These are phyloP conservation scores for Ambrosia artemisiifolia DNA, from an alignment of 129 eudicot genomes.

Conservation along the genomic window DNA sequence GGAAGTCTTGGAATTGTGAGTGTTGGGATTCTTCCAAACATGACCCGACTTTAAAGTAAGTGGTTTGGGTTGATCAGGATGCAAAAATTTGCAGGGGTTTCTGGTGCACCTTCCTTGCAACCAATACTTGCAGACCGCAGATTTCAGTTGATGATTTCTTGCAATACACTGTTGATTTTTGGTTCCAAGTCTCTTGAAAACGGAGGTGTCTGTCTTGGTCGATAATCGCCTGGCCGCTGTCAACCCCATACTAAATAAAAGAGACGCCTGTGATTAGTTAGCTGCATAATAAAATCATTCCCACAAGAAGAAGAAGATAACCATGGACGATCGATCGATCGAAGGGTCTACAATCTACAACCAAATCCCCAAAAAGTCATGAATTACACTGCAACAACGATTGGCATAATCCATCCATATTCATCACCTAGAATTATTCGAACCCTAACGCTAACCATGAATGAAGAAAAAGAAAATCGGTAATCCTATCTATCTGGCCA, in stretches of 20 bases:
- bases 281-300: not conserved
- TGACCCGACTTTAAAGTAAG: not conserved
- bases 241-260: constrained; percentile 30
- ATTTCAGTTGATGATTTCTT: not conserved
- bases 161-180: constrained; percentile 13
- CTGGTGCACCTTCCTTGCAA: constrained; percentile 50
- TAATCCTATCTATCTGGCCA: not conserved
- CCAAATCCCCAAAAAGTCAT: not conserved
- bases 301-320: not conserved
- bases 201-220: not conserved
- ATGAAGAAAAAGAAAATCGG: not conserved
- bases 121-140: constrained; percentile 54
- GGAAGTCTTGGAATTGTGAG: not conserved
- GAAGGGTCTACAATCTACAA: not conserved
- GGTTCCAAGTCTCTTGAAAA: constrained; percentile 29
- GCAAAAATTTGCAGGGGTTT: constrained; percentile 51
- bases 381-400: not conserved
- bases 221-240: constrained; percentile 26
- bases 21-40: constrained; percentile 42
- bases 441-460: not conserved
- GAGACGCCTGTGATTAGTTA: constrained; percentile 22
- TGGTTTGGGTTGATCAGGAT: constrained; percentile 22
- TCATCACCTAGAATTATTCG: no score
- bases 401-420: constrained; percentile 6
- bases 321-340: not conserved